phyloP scores from a whole-genome alignment of 2,329 filamentous ascomycete species.

The Fusarium chaquense region DNA sequence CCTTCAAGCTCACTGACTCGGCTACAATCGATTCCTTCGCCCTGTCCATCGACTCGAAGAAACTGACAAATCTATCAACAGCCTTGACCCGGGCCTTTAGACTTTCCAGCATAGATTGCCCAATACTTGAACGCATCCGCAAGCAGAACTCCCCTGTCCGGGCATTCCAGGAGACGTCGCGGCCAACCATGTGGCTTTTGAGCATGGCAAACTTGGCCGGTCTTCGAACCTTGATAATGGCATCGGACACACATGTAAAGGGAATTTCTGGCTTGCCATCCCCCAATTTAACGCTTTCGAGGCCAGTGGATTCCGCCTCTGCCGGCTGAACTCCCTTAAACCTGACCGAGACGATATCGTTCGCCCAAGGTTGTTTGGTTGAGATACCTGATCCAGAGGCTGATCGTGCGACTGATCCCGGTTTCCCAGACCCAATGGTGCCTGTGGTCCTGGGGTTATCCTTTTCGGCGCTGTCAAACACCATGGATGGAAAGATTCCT shows the following conservation, averaged over 20 bases:
- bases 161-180: slow-evolving; percentile 71
- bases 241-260: slow-evolving; percentile 62
- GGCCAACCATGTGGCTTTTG: slow-evolving; percentile 64
- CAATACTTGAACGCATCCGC: slow-evolving; percentile 68
- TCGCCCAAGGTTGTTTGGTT: slow-evolving; percentile 64
- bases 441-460: slow-evolving; percentile 15
- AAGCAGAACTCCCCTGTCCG: slow-evolving; percentile 72
- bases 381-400: slow-evolving; percentile 34
- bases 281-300: slow-evolving; percentile 15
- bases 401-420: slow-evolving; percentile 42
- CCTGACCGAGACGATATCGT: slow-evolving; percentile 68
- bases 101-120: slow-evolving; percentile 68
- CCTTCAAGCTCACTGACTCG: slow-evolving; percentile 70
- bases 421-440: slow-evolving; percentile 32
- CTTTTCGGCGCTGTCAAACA: slow-evolving; percentile 42
- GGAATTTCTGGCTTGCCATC: slow-evolving; percentile 15
- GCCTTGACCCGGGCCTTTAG: slow-evolving; percentile 72
- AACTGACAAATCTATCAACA: slow-evolving; percentile 77
- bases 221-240: slow-evolving; percentile 66
- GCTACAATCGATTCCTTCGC: slow-evolving; percentile 67
- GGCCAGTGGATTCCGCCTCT: slow-evolving; percentile 24
- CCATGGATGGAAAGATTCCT: slow-evolving; percentile 57
- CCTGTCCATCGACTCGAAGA: slow-evolving; percentile 73
- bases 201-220: slow-evolving; percentile 68
- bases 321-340: slow-evolving; percentile 61